These are phyloP conservation scores for Pyrus communis DNA, from an alignment of 306 rosid genomes.

Conservation along the genomic window DNA sequence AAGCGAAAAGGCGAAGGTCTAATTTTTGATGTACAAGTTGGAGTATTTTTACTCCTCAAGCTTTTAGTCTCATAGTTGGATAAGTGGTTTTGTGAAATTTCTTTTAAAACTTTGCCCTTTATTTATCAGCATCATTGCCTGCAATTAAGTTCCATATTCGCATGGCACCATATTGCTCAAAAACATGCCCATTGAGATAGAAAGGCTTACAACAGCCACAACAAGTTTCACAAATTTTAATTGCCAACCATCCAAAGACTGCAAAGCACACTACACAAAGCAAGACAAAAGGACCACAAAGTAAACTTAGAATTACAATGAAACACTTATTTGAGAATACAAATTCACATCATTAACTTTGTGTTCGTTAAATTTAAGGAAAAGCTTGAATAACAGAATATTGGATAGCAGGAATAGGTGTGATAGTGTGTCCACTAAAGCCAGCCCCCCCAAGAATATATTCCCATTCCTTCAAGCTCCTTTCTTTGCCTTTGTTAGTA, in stretches of 20 bases:
- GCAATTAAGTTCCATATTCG: too few species aligned
- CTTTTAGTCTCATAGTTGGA: too few species aligned
- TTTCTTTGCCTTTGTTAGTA: constrained; percentile 48
- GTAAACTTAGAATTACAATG: too few species aligned
- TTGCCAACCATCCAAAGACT: neutral
- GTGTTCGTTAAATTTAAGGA: neutral
- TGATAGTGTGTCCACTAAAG: constrained; percentile 27
- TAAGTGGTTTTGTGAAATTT: too few species aligned
- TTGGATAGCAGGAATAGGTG: constrained; percentile 27
- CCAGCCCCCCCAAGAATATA: constrained; percentile 47
- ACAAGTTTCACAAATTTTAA: neutral
- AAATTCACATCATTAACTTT: too few species aligned
- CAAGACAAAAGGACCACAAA: neutral
- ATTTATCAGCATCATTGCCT: too few species aligned
- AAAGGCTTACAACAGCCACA: neutral
- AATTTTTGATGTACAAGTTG: too few species aligned
- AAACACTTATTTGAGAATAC: too few species aligned
- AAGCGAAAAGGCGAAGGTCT: too few species aligned
- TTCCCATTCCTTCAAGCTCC: constrained; percentile 48
- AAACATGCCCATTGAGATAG: neutral
- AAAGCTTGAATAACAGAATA: constrained; percentile 37
- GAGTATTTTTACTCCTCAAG: too few species aligned
- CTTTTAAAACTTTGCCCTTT: too few species aligned
- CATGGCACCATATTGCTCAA: too few species aligned
- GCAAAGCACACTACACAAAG: neutral